Conservation (phyloP, 2,329 filamentous ascomycete species). For the Metarhizium rileyi region DNA sequence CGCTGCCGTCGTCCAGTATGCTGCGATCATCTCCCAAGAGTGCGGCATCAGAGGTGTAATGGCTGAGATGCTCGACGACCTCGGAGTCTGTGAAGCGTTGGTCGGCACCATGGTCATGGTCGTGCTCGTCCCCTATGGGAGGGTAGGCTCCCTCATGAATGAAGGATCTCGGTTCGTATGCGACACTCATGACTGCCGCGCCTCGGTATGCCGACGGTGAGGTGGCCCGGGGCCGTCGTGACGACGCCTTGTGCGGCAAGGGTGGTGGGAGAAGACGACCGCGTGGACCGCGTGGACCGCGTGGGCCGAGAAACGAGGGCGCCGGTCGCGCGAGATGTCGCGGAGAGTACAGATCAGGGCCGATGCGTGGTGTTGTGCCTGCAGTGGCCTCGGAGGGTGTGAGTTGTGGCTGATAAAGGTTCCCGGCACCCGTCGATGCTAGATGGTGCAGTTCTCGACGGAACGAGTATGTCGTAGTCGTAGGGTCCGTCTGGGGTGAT, state of each 20-base stretch:
- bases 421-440: constrained; percentile 1
- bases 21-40: constrained; percentile 15
- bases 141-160: constrained; percentile 39
- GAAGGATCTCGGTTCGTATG: constrained; percentile 40
- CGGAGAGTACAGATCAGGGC: not conserved
- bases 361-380: not conserved
- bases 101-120: constrained; percentile 30
- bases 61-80: constrained; percentile 32
- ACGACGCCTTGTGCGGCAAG: constrained; percentile 6
- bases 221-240: constrained; percentile 6
- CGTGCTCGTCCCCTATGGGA: constrained; percentile 34
- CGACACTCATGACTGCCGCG: constrained; percentile 36
- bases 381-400: no score
- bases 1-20: constrained; percentile 28
- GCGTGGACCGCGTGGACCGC: not conserved
- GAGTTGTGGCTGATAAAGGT: constrained; percentile 2
- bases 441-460: constrained; percentile 10
- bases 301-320: constrained; percentile 3
- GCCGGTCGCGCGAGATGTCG: constrained; percentile 7
- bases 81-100: constrained; percentile 34
- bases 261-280: constrained; percentile 7
- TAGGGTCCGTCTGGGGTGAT: constrained; percentile 8
- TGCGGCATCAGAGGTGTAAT: constrained; percentile 30
- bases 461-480: constrained; percentile 9
- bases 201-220: constrained; percentile 12